Evolutionary conservation across 371 early-diverging fungal genomes (phyloP).

Genomic region (Syncephalastrum sp.): DNA sequence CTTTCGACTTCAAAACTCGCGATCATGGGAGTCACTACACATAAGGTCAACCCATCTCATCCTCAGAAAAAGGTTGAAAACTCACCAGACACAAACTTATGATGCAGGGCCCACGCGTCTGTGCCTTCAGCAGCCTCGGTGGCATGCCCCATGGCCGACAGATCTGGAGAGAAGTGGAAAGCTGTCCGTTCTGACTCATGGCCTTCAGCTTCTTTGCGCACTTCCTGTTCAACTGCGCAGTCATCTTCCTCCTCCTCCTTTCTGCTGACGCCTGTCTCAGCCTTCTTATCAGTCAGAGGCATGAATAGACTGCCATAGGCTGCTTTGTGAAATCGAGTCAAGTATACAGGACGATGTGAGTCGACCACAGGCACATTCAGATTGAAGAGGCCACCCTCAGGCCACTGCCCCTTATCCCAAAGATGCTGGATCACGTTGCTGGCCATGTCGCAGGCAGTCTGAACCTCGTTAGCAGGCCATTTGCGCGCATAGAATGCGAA

Average conservation of each 20-base stretch:
- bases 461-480: constrained; percentile 15
- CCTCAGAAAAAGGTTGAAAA: background rate
- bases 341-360: constrained; percentile 29
- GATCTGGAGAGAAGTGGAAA: constrained; percentile 39
- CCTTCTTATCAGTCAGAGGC: constrained; percentile 6
- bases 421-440: constrained; percentile 32
- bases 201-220: constrained; percentile 21
- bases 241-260: background rate
- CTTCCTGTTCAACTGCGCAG: constrained; percentile 15
- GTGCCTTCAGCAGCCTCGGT: constrained; percentile 26
- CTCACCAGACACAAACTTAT: constrained; percentile 41
- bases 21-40: constrained; percentile 37
- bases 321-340: constrained; percentile 33
- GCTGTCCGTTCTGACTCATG: constrained; percentile 9
- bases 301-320: constrained; percentile 33
- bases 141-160: constrained; percentile 16
- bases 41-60: background rate
- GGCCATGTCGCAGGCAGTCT: constrained; percentile 37
- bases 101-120: constrained; percentile 40
- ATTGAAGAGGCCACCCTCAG: constrained; percentile 33
- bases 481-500: constrained; percentile 37
- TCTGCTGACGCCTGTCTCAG: background rate
- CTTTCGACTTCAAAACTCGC: constrained; percentile 25
- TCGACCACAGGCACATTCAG: constrained; percentile 42
- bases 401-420: constrained; percentile 32